phyloP scores from a whole-genome alignment of 345 rosid genomes.

The Erucastrum elatum region DNA sequence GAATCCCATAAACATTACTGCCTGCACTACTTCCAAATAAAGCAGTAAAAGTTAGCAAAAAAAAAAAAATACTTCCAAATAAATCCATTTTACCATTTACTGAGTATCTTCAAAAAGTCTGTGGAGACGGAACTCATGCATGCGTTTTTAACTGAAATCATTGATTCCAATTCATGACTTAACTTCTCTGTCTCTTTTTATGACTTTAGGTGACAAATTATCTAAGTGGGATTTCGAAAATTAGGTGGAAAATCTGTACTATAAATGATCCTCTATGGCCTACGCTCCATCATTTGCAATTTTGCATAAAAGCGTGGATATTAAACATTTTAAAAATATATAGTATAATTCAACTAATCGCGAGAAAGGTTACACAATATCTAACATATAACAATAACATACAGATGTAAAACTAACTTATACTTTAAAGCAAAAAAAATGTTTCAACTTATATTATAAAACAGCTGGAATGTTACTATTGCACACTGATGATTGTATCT shows the following conservation, averaged over 20 bases:
- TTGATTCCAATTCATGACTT: not conserved
- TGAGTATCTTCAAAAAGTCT: not conserved
- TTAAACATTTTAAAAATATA: too few species aligned
- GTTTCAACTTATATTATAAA: too few species aligned
- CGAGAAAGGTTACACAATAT: not conserved
- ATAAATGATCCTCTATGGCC: not conserved
- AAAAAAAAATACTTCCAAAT: not conserved
- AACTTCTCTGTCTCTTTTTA: conserved; percentile 3
- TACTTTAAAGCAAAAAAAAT: too few species aligned
- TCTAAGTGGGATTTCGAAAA: not conserved
- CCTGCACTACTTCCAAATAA: not conserved
- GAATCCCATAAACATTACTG: not conserved
- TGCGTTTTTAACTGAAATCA: conserved; percentile 12
- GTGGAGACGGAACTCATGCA: not conserved
- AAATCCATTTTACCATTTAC: not conserved
- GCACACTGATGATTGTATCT: not conserved
- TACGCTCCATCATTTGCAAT: too few species aligned
- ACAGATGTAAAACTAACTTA: too few species aligned
- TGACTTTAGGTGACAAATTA: not conserved
- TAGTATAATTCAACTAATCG: too few species aligned
- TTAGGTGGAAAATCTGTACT: not conserved
- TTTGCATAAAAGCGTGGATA: too few species aligned
- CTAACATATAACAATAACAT: too few species aligned
- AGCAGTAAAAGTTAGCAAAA: too few species aligned
- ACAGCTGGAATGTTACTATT: not conserved